Evolutionary conservation across 495 filamentous ascomycete species (phyloP), one percentile per base, ranked within the genome.

Genomic region (Niebla homalea): DNA sequence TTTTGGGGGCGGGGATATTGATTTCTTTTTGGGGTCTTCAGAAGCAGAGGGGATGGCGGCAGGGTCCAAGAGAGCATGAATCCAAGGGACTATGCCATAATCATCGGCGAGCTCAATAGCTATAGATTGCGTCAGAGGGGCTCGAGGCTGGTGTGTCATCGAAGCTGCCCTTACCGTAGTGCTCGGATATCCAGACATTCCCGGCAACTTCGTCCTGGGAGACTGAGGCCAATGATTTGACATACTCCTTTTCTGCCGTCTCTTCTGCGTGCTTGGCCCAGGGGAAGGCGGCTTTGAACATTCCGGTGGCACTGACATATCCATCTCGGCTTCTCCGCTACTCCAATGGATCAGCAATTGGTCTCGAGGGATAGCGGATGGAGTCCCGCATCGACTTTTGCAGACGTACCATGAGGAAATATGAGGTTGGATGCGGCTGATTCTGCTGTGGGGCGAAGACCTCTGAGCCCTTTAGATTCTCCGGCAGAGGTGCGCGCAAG

Each of bases 251-350:
- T 72, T 98, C 92, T 7, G 69, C 70, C 53, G 83, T 80, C 66
- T 98, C 92, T 62, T 98, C 93, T 6, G 80, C 77, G 26, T 76
- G 67, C 51, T 83, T 81, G 14, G 92, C 88, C 74, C 89, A 97
- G 3, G 92, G 92, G 64, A 96, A 98, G 5, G 90, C 87, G 49
- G 93, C 93, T 69, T 97, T 98, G 75, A 97, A 98, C 93, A 98
- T 97, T 62, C 93, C 92, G 46, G 92, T 97, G 5, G 92, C 89
- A 58, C 88, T 95, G 36, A 98, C 80, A 61, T 74, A 96, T 36
- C 93, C 93, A 69, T 98, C 92, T 62, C 80, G 82, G 70, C 88
- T 94, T 51, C 92, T 85, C 63, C 93, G 80, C 80, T 84, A 59
- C 60, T 52, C 50, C 14, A 50, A 19, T 7, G 22, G 50, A 32